Evolutionary conservation across 768 basidiomycete species (phyloP).

Genomic region (Pleurotus cornucopiae): DNA sequence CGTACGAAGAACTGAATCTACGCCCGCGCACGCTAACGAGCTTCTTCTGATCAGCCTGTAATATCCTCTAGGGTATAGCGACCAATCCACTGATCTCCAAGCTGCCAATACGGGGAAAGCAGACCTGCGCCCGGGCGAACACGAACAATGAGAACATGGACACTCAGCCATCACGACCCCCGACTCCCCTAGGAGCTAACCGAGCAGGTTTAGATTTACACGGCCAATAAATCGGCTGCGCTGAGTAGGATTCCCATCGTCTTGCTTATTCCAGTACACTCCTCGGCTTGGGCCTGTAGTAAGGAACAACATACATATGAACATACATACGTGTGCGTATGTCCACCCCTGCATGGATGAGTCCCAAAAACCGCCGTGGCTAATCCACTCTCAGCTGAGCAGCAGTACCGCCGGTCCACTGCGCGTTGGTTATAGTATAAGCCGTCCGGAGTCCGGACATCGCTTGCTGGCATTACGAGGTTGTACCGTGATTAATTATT

Average conservation of each 20-base stretch:
- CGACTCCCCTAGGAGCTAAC: slow-evolving; percentile 1
- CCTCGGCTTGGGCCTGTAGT: neutral
- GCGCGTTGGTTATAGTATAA: neutral
- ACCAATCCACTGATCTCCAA: too few relatives aligned
- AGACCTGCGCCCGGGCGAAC: neutral
- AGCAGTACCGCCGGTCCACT: slow-evolving; percentile 1
- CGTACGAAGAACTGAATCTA: too few relatives aligned
- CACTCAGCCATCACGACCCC: slow-evolving; percentile 1
- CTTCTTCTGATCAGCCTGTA: too few relatives aligned
- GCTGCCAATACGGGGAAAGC: slow-evolving; percentile 1
- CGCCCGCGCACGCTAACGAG: too few relatives aligned
- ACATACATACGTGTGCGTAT: neutral
- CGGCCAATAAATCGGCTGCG: too few relatives aligned
- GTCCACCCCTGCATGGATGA: too few relatives aligned
- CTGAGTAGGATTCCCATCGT: neutral
- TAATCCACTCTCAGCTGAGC: neutral
- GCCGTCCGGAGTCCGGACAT: neutral
- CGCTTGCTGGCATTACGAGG: neutral
- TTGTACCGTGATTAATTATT: neutral
- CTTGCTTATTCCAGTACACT: neutral
- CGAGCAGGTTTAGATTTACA: neutral
- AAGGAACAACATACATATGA: neutral
- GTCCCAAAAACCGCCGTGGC: neutral
- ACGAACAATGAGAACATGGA: neutral
- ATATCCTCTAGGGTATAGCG: too few relatives aligned